phyloP scores from a whole-genome alignment of 2,329 filamentous ascomycete species.

The Penicillium occitanis region DNA sequence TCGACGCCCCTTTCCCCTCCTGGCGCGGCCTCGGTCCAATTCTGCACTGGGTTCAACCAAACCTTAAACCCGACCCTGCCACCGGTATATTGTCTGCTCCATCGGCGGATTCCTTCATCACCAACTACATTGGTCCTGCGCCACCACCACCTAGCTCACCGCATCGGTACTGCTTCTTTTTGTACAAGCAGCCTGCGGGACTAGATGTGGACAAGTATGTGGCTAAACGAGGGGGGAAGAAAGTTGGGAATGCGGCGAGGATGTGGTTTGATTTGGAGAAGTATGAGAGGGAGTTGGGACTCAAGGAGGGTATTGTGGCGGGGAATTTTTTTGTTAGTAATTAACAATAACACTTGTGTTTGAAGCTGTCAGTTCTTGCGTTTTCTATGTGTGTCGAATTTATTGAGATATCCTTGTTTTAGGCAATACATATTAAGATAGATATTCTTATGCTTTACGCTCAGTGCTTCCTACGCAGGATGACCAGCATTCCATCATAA shows the following conservation, averaged over 20 bases:
- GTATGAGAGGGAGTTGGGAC: slow-evolving; percentile 17
- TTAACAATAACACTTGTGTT: not conserved
- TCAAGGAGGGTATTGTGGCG: slow-evolving; percentile 18
- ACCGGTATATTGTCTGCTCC: slow-evolving; percentile 8
- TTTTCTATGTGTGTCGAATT: too few relatives aligned
- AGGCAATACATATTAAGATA: not conserved
- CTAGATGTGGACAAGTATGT: slow-evolving; percentile 12
- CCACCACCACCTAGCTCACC: slow-evolving; percentile 19
- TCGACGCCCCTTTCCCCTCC: slow-evolving; percentile 50
- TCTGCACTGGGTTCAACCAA: slow-evolving; percentile 51
- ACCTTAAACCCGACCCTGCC: slow-evolving; percentile 28
- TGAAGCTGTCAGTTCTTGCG: too few relatives aligned
- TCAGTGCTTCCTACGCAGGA: too few relatives aligned
- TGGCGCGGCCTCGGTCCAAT: slow-evolving; percentile 47
- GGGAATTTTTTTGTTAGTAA: slow-evolving; percentile 21
- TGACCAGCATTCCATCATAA: not conserved
- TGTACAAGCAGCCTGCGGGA: slow-evolving; percentile 19
- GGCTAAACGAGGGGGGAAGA: slow-evolving; percentile 15
- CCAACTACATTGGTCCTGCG: slow-evolving; percentile 20
- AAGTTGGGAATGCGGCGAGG: slow-evolving; percentile 19
- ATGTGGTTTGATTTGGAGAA: slow-evolving; percentile 23
- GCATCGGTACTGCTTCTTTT: slow-evolving; percentile 21
- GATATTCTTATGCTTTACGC: not conserved
- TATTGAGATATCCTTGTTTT: not conserved
- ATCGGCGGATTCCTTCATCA: slow-evolving; percentile 1